Evolutionary conservation across 148 eudicot species (phyloP), one percentile per base, ranked within the genome.

Genomic region (Simmondsia chinensis): DNA sequence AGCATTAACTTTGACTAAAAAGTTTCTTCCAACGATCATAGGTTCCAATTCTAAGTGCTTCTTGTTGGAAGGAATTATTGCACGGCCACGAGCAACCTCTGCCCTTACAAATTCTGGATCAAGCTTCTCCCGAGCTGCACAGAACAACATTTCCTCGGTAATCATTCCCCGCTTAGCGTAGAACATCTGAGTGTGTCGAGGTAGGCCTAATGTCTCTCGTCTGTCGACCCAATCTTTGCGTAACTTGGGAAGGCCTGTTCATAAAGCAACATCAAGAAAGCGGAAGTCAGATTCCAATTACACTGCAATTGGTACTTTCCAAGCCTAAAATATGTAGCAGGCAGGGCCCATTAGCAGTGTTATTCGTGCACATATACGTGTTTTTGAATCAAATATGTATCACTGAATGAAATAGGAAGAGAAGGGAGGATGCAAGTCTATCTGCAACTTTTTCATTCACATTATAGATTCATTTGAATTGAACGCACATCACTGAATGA

Each of bases 11-110:
- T 91, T 91, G 5, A 91, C 97, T 55, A 91, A 61, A 63, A 91
- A 91, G 15, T 91, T 91, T 54, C 97, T 80, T 23, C 97, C 97
- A 27, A 91, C 88, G 48, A 91, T 85, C 97, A 91, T 91, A 6
- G 97, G 97, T 61, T 91, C 97, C 68, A 91, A 62, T 63, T 91
- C 97, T 21, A 71, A 54, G 52, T 91, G 97, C 62, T 69, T 91
- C 64, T 85, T 91, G 83, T 91, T 91, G 32, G 97, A 85, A 44
- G 97, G 97, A 33, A 91, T 91, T 28, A 91, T 91, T 54, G 97
- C 97, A 56, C 97, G 95, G 4, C 97, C 97, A 50, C 95, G 94
- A 6, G 94, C 95, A 41, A 91, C 97, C 72, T 91, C 97, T 30
- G 95, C 72, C 49, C 95, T 71, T 38, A 91, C 95, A 63, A 85